Base-by-base conservation (phyloP, 495 filamentous ascomycete species). In the Penicillium simplicissimum region DNA sequence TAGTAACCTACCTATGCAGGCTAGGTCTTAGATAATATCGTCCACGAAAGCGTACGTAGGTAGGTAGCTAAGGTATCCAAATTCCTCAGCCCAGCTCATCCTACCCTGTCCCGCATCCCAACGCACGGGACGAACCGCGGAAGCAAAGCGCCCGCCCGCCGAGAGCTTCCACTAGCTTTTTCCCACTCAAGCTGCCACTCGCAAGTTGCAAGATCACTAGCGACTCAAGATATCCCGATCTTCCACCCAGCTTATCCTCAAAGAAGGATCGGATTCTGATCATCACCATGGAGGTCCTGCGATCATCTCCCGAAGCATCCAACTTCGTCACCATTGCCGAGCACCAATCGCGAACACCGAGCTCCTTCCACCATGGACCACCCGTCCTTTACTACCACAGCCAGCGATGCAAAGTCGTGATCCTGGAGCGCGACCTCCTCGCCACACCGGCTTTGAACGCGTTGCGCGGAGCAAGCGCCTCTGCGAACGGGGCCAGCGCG, bases 311-410 rank as follows among this genome's bases (percentile, higher is more conserved):
- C 1, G 67, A 77, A 8, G 61, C 78, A 8, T 74, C 75, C 31
- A 79, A 79, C 67, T 97, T 92, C 80, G 89, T 85, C 28, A 81
- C 87, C 10, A 83, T 98, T 47, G 78, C 83, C 17, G 87, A 89
- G 57, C 91, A 96, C 75, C 91, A 96, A 71, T 86, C 88, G 31
- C 87, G 88, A 61, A 98, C 95, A 9, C 95, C 95, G 0, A 73
- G 79, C 52, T 92, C 88, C 33, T 98, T 98, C 82, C 88, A 87
- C 74, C 82, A 82, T 68, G 88, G 85, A 10, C 90, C 88, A 57
- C 86, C 93, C 13, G 83, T 98, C 35, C 85, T 98, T 0, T 83
- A 97, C 79, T 88, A 88, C 75, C 89, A 88, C 67, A 82, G 79
- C 62, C 69, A 83, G 51, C 78, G 79, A 66, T 84, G 87, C 69